phyloP scores from a whole-genome alignment of 2,329 filamentous ascomycete genomes.

The Colletotrichum noveboracense region DNA sequence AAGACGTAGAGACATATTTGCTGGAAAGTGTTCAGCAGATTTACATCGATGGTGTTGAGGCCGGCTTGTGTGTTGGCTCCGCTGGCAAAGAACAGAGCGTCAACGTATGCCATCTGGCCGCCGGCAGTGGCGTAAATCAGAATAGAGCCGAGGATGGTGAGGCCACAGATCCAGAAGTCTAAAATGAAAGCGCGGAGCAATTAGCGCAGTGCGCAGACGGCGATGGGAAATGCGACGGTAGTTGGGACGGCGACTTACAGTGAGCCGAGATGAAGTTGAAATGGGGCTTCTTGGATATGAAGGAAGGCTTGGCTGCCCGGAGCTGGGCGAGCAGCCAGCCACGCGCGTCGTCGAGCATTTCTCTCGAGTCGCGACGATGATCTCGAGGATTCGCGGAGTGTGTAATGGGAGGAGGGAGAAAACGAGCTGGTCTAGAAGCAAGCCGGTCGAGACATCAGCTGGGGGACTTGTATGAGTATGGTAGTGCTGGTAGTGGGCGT shows the following conservation, averaged over 20 bases:
- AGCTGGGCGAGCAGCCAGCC: slow-evolving; percentile 39
- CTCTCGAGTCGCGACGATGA: slow-evolving; percentile 5
- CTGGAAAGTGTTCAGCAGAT: slow-evolving; percentile 72
- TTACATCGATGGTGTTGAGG: slow-evolving; percentile 80
- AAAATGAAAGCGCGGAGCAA: background rate
- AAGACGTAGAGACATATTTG: slow-evolving; percentile 76
- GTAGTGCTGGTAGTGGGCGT: background rate
- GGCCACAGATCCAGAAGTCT: slow-evolving; percentile 83
- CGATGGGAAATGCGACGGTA: background rate
- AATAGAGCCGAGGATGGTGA: slow-evolving; percentile 76
- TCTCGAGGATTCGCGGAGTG: background rate
- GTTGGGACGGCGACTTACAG: slow-evolving; percentile 57
- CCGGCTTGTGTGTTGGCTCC: slow-evolving; percentile 92
- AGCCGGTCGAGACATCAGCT: background rate
- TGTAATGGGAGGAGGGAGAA: background rate
- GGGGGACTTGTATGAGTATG: background rate
- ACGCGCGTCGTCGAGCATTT: slow-evolving; percentile 38
- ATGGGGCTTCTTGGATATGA: slow-evolving; percentile 65
- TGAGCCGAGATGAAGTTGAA: slow-evolving; percentile 85
- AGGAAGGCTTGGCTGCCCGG: slow-evolving; percentile 58
- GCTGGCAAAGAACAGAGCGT: slow-evolving; percentile 87
- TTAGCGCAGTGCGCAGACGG: slow-evolving; percentile 8
- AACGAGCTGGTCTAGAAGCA: background rate
- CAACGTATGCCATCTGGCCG: slow-evolving; percentile 75
- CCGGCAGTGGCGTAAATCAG: slow-evolving; percentile 69